phyloP scores from a whole-genome alignment of 2,329 filamentous ascomycete genomes.

The Biscogniauxia mediterranea region DNA sequence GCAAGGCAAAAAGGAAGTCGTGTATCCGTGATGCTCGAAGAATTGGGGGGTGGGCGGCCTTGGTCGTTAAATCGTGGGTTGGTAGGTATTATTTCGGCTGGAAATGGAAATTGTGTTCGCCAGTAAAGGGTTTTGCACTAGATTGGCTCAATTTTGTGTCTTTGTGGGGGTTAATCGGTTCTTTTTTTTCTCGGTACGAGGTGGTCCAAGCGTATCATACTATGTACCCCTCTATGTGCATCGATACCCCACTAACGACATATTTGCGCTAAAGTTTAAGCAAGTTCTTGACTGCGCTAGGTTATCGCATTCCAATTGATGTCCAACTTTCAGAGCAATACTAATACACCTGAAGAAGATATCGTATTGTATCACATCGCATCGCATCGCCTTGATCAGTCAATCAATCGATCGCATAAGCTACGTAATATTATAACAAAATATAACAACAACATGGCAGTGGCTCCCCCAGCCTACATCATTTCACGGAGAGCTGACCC shows the following conservation, averaged over 20 bases:
- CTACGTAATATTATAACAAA: neutral
- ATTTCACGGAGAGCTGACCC: slow-evolving; percentile 59
- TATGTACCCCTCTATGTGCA: neutral
- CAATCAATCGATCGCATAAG: neutral
- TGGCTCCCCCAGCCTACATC: slow-evolving; percentile 57
- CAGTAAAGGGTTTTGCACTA: slow-evolving; percentile 29
- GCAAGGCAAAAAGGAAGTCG: slow-evolving; percentile 24
- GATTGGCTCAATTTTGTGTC: slow-evolving; percentile 27
- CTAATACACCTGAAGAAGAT: neutral
- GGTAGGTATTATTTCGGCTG: slow-evolving; percentile 19
- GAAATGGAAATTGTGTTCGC: slow-evolving; percentile 29
- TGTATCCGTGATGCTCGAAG: slow-evolving; percentile 21
- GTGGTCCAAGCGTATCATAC: neutral
- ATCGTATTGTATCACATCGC: too few species aligned
- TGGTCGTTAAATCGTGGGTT: slow-evolving; percentile 17
- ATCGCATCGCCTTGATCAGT: too few species aligned
- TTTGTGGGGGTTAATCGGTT: slow-evolving; percentile 9
- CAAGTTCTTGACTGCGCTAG: neutral
- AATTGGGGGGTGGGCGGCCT: neutral
- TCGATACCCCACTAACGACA: neutral
- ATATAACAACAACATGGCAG: slow-evolving; percentile 27
- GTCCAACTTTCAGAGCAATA: neutral
- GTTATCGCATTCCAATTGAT: neutral
- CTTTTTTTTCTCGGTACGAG: neutral
- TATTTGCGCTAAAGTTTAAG: neutral